phyloP scores from a whole-genome alignment of 345 rosid genomes.

The Populus euphratica region DNA sequence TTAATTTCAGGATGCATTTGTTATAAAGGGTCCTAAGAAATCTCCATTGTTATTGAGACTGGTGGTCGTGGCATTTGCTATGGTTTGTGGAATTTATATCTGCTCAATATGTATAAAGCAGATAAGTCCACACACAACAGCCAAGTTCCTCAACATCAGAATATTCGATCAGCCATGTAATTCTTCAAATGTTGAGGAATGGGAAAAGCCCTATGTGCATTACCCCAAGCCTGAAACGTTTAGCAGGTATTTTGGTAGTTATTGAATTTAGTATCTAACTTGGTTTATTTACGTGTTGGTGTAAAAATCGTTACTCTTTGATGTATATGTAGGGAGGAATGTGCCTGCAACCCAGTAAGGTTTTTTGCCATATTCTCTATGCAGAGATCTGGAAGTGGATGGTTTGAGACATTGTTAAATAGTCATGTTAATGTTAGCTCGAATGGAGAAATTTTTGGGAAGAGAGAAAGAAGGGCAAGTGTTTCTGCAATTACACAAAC shows the following conservation, averaged over 20 bases:
- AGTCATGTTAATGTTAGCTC: slow-evolving; percentile 44
- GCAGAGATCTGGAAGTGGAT: slow-evolving; percentile 48
- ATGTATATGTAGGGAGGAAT: slow-evolving; percentile 26
- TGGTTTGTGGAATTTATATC: slow-evolving; percentile 39
- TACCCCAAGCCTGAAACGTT: slow-evolving; percentile 34
- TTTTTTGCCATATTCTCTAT: slow-evolving; percentile 39
- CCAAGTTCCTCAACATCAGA: slow-evolving; percentile 16
- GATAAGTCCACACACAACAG: slow-evolving; percentile 13
- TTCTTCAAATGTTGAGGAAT: slow-evolving; percentile 17
- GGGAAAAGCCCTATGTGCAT: slow-evolving; percentile 29
- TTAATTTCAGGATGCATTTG: slow-evolving; percentile 28
- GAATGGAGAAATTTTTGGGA: slow-evolving; percentile 38
- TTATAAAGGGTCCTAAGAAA: slow-evolving; percentile 32
- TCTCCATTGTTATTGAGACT: slow-evolving; percentile 28
- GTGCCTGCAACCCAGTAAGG: slow-evolving; percentile 34
- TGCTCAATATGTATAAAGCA: slow-evolving; percentile 35
- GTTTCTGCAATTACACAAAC: slow-evolving; percentile 25
- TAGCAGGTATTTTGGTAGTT: slow-evolving; percentile 18
- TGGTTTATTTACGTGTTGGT: not conserved
- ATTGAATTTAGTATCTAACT: not conserved
- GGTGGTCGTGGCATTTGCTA: slow-evolving; percentile 30
- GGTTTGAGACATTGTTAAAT: slow-evolving; percentile 43
- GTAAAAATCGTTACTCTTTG: not conserved
- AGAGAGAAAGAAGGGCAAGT: slow-evolving; percentile 24
- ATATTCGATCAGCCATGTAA: slow-evolving; percentile 20